Evolutionary conservation across 2,329 filamentous ascomycete species (phyloP), one percentile per base, ranked within the genome.

Genomic region (Nemania sp.): DNA sequence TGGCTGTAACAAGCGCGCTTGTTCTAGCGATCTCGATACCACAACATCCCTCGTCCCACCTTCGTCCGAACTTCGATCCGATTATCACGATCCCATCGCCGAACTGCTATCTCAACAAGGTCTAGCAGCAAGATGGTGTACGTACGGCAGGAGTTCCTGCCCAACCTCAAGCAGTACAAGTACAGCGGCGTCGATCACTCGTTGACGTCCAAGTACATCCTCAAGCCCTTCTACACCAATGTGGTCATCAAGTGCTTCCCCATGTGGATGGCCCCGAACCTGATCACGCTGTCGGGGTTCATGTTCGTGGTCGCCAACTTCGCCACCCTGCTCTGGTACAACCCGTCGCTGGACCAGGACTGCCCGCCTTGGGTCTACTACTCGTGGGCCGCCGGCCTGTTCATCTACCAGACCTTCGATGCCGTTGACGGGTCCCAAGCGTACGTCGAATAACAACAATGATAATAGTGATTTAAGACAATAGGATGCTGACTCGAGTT

Each of bases 351-450:
- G 42, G 92, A 97, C 73, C 87, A 90, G 72, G 90, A 99, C 71
- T 97, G 93, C 70, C 94, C 94, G 8, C 71, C 83, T 1, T 99
- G 94, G 94, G 93, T 99, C 14, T 99, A 99, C 77, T 89, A 88
- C 62, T 89, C 85, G 66, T 99, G 92, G 90, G 88, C 92, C 3
- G 73, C 89, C 26, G 94, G 94, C 2, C 75, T 99, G 62, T 97
- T 97, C 71, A 73, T 97, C 46, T 99, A 99, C 74, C 94, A 99
- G 81, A 97, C 93, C 1, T 97, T 99, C 74, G 94, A 99, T 74
- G 94, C 93, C 2, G 91, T 97, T 22, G 94, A 99, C 73, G 94
- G 94, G 47, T 83, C 88, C 24, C 94, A 99, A 72, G 94, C 94
- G 86, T 91, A 79, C 71, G 88, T 58, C 31, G 23, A n/a, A n/a